phyloP scores from a whole-genome alignment of 495 filamentous ascomycete species.

The Penicillium odoratum region DNA sequence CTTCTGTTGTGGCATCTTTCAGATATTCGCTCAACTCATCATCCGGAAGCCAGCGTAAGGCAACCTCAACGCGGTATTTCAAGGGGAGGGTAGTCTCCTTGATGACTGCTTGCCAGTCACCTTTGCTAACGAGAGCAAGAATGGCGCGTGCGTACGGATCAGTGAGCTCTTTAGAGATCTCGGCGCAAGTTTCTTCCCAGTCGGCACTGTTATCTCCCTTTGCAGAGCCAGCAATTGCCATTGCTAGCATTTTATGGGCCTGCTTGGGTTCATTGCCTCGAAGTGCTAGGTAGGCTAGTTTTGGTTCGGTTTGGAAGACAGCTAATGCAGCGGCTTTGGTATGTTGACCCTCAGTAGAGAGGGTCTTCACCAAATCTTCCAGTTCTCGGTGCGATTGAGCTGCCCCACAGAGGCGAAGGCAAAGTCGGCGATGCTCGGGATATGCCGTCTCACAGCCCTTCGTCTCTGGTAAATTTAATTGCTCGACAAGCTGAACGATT shows the following conservation, averaged over 20 bases:
- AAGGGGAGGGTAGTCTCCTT: constrained; percentile 81
- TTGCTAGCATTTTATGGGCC: constrained; percentile 51
- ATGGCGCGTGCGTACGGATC: constrained; percentile 91
- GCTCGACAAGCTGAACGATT: constrained; percentile 51
- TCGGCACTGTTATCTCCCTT: constrained; percentile 55
- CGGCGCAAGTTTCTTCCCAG: constrained; percentile 56
- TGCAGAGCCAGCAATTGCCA: constrained; percentile 54
- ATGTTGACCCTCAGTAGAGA: constrained; percentile 61
- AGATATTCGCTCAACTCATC: constrained; percentile 74
- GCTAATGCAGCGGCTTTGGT: constrained; percentile 82
- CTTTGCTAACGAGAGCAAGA: constrained; percentile 86
- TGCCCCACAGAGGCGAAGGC: constrained; percentile 76
- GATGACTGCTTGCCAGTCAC: constrained; percentile 81
- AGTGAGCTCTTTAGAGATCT: constrained; percentile 63
- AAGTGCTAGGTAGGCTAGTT: constrained; percentile 50
- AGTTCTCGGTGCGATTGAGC: constrained; percentile 61
- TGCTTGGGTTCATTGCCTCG: constrained; percentile 44
- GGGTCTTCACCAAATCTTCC: constrained; percentile 58
- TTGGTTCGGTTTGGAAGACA: constrained; percentile 68
- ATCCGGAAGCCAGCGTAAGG: constrained; percentile 80
- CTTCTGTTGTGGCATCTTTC: constrained; percentile 56
- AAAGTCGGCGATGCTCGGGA: constrained; percentile 74
- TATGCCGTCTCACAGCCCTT: constrained; percentile 59
- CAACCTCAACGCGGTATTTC: constrained; percentile 80
- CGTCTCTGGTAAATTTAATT: constrained; percentile 47